phyloP scores from a whole-genome alignment of 192 early-diverging fungal genomes.

The Thamnidium elegans region DNA sequence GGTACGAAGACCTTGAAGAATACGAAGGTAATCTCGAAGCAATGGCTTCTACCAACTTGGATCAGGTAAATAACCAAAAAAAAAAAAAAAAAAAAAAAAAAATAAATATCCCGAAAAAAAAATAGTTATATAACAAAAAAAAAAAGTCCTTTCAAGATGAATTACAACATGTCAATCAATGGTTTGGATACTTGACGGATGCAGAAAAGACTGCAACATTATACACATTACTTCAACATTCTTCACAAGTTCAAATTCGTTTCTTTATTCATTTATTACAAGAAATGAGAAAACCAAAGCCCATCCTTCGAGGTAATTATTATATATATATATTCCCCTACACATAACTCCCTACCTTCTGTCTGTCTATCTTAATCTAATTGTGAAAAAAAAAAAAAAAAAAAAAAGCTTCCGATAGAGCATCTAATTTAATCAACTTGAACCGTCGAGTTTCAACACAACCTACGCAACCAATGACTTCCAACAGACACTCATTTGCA shows the following conservation, averaged over 20 bases:
- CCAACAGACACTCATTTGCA: slow-evolving; percentile 38
- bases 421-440: background rate
- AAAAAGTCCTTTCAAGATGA: slow-evolving; percentile 84
- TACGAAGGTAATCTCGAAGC: slow-evolving; percentile 90
- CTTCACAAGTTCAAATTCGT: slow-evolving; percentile 85
- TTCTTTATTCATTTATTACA: slow-evolving; percentile 93
- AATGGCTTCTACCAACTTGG: slow-evolving; percentile 76
- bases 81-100: slow-evolving; percentile 4
- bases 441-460: slow-evolving; percentile 43
- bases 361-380: too few species aligned
- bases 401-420: background rate
- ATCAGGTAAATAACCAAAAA: slow-evolving; percentile 38
- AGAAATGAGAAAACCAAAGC: slow-evolving; percentile 83
- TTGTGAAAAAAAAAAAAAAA: background rate
- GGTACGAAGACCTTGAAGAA: slow-evolving; percentile 89
- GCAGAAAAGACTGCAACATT: slow-evolving; percentile 89
- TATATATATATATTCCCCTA: too few species aligned
- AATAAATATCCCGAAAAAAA: background rate
- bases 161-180: slow-evolving; percentile 89
- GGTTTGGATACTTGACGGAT: slow-evolving; percentile 88
- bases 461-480: slow-evolving; percentile 29
- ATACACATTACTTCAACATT: slow-evolving; percentile 87
- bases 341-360: too few species aligned
- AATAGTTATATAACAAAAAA: background rate
- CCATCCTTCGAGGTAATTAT: slow-evolving; percentile 27